Percentiles rank a stretch among this genome's conserved stretches.
Conservation (phyloP, 805 yeast genomes). For the Starmerella ratchasimensis region DNA sequence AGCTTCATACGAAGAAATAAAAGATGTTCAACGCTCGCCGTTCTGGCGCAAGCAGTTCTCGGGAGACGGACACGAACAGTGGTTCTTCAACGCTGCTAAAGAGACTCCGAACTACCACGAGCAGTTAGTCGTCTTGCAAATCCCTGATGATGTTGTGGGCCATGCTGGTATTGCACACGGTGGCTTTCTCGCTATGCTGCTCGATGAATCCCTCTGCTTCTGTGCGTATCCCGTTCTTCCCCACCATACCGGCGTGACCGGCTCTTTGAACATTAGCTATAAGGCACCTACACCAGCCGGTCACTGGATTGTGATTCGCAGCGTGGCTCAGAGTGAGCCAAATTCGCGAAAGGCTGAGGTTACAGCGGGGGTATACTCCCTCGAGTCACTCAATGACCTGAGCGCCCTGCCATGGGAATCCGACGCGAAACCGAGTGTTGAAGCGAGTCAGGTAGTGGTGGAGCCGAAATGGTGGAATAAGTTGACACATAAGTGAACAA, state of each 20-base stretch:
- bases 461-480: slow-evolving; percentile 30
- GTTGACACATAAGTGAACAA: slow-evolving; percentile 9
- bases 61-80: not conserved
- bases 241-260: slow-evolving; percentile 77
- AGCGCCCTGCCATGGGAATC: slow-evolving; percentile 13
- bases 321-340: slow-evolving; percentile 41
- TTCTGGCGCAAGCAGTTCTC: not conserved
- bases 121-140: slow-evolving; percentile 5
- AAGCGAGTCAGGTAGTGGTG: slow-evolving; percentile 26
- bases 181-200: slow-evolving; percentile 67
- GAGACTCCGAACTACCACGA: slow-evolving; percentile 2
- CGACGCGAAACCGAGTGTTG: slow-evolving; percentile 16
- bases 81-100: not conserved
- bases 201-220: slow-evolving; percentile 76
- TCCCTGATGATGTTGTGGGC: slow-evolving; percentile 38
- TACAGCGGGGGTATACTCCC: slow-evolving; percentile 47
- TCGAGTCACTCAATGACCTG: slow-evolving; percentile 33
- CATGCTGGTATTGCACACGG: slow-evolving; percentile 70
- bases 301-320: slow-evolving; percentile 50
- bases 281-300: slow-evolving; percentile 43
- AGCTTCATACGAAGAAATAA: not conserved
- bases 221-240: slow-evolving; percentile 81
- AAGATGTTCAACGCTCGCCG: not conserved
- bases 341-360: slow-evolving; percentile 78
- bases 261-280: slow-evolving; percentile 54